Conservation (phyloP, 2,329 filamentous ascomycete genomes). For the Pochonia chlamydosporia region DNA sequence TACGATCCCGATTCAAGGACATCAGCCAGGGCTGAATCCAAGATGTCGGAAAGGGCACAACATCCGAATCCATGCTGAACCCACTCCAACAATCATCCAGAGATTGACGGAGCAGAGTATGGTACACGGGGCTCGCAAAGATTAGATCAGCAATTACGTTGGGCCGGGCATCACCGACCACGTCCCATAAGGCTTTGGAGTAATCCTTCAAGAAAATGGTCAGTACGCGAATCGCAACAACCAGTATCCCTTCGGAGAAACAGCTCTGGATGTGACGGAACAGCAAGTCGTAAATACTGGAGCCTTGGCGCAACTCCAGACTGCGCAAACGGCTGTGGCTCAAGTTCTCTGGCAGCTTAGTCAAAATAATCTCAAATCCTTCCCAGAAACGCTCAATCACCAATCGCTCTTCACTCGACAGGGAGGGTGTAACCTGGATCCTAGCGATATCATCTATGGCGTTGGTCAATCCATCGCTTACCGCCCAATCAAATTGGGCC, state of each 20-base stretch:
- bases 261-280: slow-evolving; percentile 48
- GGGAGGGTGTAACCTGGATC: slow-evolving; percentile 31
- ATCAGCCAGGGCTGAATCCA: slow-evolving; percentile 76
- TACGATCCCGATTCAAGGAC: slow-evolving; percentile 69
- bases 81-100: slow-evolving; percentile 38
- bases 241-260: slow-evolving; percentile 52
- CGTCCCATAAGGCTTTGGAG: slow-evolving; percentile 79
- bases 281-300: slow-evolving; percentile 59
- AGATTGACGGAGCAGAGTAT: slow-evolving; percentile 55
- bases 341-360: slow-evolving; percentile 64
- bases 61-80: slow-evolving; percentile 37
- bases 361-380: slow-evolving; percentile 68
- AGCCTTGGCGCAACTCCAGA: slow-evolving; percentile 62
- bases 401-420: slow-evolving; percentile 28
- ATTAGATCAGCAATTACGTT: slow-evolving; percentile 79
- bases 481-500: slow-evolving; percentile 81
- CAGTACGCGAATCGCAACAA: slow-evolving; percentile 65
- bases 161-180: slow-evolving; percentile 74
- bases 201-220: slow-evolving; percentile 68
- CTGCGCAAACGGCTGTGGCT: slow-evolving; percentile 73
- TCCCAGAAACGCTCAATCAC: slow-evolving; percentile 72
- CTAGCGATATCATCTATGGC: slow-evolving; percentile 57
- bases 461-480: slow-evolving; percentile 65
- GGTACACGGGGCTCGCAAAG: slow-evolving; percentile 65
- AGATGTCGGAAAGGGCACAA: slow-evolving; percentile 59